Conservation (phyloP, 345 rosid species). For the Eucalyptus pauciflora region DNA sequence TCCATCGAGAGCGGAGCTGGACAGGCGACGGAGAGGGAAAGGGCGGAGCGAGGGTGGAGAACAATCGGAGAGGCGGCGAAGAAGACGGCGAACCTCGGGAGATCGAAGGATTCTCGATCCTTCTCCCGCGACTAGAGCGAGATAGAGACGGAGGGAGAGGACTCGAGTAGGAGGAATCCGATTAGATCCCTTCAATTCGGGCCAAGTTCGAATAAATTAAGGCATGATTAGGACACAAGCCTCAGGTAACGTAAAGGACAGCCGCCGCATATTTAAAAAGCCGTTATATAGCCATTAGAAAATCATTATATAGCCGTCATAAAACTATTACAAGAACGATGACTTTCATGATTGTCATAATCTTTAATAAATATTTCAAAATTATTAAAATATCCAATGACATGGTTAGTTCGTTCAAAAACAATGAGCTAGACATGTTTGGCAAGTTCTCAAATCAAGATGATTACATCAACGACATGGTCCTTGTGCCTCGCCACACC, state of each 20-base stretch:
- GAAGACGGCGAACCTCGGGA: neutral
- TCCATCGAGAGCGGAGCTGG: neutral
- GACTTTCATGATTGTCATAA: accelerated
- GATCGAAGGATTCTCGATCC: neutral
- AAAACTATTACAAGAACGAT: too few relatives aligned
- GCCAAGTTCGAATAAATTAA: too few relatives aligned
- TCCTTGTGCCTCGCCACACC: neutral
- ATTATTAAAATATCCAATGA: too few relatives aligned
- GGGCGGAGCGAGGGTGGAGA: neutral
- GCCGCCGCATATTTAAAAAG: neutral
- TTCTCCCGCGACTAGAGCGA: too few relatives aligned
- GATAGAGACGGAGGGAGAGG: too few relatives aligned
- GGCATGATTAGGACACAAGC: too few relatives aligned
- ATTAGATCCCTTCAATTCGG: too few relatives aligned
- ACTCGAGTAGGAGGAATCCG: too few relatives aligned
- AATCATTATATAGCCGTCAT: accelerated
- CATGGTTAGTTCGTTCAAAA: accelerated
- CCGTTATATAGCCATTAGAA: accelerated
- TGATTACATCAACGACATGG: neutral
- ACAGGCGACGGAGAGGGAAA: neutral
- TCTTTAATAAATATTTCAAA: too few relatives aligned
- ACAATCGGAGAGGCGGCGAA: neutral
- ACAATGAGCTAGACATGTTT: too few relatives aligned
- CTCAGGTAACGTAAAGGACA: neutral
- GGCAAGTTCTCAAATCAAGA: neutral